Evolutionary conservation across 306 rosid genomes (phyloP).

Genomic region (Lathyrus aphaca): DNA sequence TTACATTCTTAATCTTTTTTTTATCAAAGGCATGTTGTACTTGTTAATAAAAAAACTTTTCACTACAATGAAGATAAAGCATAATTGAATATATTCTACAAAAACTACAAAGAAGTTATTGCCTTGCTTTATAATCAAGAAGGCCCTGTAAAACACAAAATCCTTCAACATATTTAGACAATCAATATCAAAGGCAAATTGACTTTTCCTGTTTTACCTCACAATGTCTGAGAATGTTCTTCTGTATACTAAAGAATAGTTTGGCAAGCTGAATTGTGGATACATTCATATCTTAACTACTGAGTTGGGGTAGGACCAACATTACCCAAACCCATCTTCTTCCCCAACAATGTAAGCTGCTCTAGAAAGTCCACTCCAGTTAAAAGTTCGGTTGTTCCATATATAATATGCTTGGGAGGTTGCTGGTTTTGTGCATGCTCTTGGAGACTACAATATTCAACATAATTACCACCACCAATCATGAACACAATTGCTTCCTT

Average conservation of each 20-base stretch:
- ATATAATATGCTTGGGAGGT: constrained; percentile 79
- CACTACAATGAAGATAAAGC: constrained; percentile 37
- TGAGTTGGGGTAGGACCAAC: constrained; percentile 54
- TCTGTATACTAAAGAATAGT: constrained; percentile 35
- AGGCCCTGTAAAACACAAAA: constrained; percentile 27
- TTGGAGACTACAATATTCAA: constrained; percentile 88
- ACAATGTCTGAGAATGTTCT: constrained; percentile 26
- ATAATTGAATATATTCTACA: constrained; percentile 34
- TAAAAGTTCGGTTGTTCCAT: constrained; percentile 91
- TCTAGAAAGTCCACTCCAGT: constrained; percentile 92
- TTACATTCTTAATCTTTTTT: no score
- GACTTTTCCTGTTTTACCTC: constrained; percentile 28
- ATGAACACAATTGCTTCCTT: constrained; percentile 94
- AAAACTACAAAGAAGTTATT: constrained; percentile 36
- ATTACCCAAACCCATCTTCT: constrained; percentile 89
- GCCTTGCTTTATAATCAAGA: constrained; percentile 41
- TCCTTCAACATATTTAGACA: constrained; percentile 39
- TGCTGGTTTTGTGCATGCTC: constrained; percentile 81
- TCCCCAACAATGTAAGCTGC: constrained; percentile 83
- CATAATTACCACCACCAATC: constrained; percentile 96
- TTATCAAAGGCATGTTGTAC: constrained; percentile 37
- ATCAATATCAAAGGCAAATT: constrained; percentile 32
- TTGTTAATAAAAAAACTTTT: constrained; percentile 37
- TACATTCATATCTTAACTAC: constrained; percentile 40
- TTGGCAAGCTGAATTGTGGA: constrained; percentile 30